These are phyloP conservation scores for Sporothrix protearum DNA, from an alignment of 2,329 filamentous ascomycete species.

Conservation along the genomic window DNA sequence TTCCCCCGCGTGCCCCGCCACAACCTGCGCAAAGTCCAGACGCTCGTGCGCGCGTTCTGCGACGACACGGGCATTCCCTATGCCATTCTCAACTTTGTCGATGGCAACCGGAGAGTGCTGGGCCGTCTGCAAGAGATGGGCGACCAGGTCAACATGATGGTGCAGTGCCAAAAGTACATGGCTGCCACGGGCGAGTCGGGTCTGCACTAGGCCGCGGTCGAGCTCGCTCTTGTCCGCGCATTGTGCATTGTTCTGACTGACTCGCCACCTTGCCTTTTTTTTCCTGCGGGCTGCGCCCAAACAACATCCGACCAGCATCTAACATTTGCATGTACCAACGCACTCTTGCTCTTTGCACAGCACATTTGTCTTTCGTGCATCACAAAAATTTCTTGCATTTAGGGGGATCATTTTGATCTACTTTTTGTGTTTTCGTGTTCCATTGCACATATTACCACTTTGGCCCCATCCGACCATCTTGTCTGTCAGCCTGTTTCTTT, in stretches of 20 bases:
- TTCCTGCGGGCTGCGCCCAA: background rate
- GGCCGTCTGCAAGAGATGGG: constrained; percentile 54
- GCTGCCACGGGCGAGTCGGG: constrained; percentile 47
- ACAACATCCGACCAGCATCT: background rate
- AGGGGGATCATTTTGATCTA: background rate
- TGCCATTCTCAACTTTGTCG: constrained; percentile 57
- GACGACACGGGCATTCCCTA: constrained; percentile 62
- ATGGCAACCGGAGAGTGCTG: constrained; percentile 56
- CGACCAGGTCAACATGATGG: constrained; percentile 57
- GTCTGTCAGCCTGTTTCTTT: background rate
- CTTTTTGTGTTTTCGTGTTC: background rate
- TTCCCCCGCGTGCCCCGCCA: constrained; percentile 66
- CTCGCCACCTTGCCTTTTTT: background rate
- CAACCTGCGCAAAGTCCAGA: constrained; percentile 60
- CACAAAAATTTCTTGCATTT: background rate
- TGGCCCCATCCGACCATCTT: background rate
- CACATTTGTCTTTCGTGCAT: background rate
- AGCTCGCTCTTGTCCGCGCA: background rate
- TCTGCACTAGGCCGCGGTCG: constrained; percentile 32
- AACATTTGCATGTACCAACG: background rate
- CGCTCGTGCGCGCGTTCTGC: constrained; percentile 60
- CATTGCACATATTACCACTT: background rate
- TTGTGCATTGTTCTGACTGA: background rate
- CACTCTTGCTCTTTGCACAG: background rate
- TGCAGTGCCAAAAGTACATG: constrained; percentile 54